A percentile compares a stretch with the other conserved stretches of the same genome.
These are phyloP conservation scores for Diplodia intermedia DNA, from an alignment of 2,329 filamentous ascomycete genomes.

Conservation along the genomic window DNA sequence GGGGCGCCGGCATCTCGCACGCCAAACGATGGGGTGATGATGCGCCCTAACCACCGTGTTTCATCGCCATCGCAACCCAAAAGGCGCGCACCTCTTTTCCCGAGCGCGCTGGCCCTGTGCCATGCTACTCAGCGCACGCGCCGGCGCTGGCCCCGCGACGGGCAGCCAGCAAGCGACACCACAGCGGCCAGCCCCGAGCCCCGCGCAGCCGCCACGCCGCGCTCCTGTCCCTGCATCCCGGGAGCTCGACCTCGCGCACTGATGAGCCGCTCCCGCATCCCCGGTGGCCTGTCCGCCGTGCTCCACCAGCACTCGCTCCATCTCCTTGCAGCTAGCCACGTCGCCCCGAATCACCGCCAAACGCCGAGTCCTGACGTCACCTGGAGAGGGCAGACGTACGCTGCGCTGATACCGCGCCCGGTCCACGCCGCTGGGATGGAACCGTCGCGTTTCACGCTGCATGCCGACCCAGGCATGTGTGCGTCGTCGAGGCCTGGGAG, in stretches of 20 bases:
- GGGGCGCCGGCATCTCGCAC: background rate
- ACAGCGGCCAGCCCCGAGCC: too few relatives aligned
- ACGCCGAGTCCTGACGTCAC: slow-evolving; percentile 13
- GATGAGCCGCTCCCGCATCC: slow-evolving; percentile 22
- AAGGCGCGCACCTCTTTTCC: background rate
- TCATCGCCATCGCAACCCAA: slow-evolving; percentile 21
- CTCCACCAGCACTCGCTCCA: slow-evolving; percentile 13
- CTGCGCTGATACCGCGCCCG: background rate
- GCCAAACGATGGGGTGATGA: background rate
- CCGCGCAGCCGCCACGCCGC: background rate
- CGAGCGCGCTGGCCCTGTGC: background rate
- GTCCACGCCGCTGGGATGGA: background rate
- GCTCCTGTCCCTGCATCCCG: background rate
- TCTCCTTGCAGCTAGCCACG: slow-evolving; percentile 17
- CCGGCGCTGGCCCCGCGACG: slow-evolving; percentile 17
- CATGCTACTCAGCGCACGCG: background rate
- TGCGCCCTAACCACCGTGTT: background rate
- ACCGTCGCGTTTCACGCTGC: background rate
- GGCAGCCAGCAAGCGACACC: background rate
- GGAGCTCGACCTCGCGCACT: background rate
- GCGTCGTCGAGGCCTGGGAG: background rate
- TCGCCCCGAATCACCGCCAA: slow-evolving; percentile 21
- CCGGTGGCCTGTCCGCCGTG: slow-evolving; percentile 9
- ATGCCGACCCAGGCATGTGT: background rate
- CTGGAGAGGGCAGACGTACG: background rate